Percentiles rank a stretch among this genome's conserved stretches.
phyloP scores from a whole-genome alignment of 2,329 filamentous ascomycete genomes.

The Botrytis fragariae region DNA sequence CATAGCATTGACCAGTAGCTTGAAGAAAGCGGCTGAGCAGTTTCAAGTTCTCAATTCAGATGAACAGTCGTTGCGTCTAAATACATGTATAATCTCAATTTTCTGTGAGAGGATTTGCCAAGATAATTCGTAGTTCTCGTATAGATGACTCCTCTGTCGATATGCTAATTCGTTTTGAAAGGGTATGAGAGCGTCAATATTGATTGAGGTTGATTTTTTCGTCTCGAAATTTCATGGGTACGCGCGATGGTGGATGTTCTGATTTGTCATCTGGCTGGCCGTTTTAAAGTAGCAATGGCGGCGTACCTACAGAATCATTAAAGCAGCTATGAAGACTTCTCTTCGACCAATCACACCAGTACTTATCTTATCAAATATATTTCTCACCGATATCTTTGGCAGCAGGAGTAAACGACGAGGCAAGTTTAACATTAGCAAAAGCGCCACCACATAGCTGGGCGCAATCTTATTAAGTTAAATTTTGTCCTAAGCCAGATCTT shows the following conservation, averaged over 20 bases:
- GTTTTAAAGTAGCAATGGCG: background rate
- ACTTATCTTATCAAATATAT: background rate
- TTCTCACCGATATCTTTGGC: background rate
- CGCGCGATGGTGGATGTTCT: background rate
- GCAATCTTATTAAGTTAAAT: background rate
- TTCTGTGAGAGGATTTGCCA: background rate
- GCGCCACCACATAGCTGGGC: background rate
- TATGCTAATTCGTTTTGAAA: background rate
- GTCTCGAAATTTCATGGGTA: background rate
- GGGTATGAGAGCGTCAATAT: background rate
- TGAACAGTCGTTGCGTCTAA: background rate
- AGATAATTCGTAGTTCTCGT: background rate
- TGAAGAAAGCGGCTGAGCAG: background rate
- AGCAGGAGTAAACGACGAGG: background rate
- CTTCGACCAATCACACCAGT: background rate
- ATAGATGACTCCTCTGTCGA: background rate
- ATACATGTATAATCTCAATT: background rate
- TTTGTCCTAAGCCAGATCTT: background rate
- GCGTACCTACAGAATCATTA: background rate
- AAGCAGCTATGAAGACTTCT: background rate
- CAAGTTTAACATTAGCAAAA: background rate
- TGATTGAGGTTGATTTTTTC: background rate
- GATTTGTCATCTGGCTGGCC: background rate
- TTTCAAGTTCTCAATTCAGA: slow-evolving; percentile 8
- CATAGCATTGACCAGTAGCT: background rate